A percentile compares a stretch with the other conserved stretches of the same genome.
phyloP scores from a whole-genome alignment of 2,329 filamentous ascomycete genomes.

The Cytospora piceae region DNA sequence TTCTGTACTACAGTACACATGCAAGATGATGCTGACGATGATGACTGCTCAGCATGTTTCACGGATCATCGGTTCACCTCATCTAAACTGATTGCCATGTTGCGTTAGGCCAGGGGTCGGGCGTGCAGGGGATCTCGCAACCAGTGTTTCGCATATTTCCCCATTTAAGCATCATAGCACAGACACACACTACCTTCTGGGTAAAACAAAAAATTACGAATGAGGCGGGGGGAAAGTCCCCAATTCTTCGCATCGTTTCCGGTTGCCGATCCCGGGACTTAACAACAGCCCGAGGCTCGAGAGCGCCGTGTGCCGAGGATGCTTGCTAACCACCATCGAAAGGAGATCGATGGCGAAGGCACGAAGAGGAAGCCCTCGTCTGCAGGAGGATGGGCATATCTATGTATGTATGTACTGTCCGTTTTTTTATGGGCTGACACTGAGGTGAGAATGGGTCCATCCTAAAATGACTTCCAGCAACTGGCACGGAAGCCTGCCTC shows the following conservation, averaged over 20 bases:
- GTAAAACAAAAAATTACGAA: neutral
- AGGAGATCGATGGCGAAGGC: too few species aligned
- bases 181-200: neutral
- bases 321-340: neutral
- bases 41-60: neutral
- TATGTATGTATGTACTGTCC: neutral
- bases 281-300: neutral
- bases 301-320: neutral
- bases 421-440: conserved; percentile 13
- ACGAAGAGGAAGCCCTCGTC: too few species aligned
- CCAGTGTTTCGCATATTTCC: neutral
- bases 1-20: neutral
- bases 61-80: neutral
- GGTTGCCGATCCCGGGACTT: neutral
- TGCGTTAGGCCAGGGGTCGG: neutral
- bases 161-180: neutral
- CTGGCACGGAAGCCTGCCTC: conserved; percentile 9
- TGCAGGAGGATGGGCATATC: neutral
- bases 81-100: neutral
- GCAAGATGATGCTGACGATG: neutral
- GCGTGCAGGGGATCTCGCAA: neutral
- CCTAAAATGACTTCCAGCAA: conserved; percentile 1
- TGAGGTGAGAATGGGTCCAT: conserved; percentile 17
- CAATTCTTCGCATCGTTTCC: neutral
- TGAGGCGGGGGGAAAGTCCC: neutral